Conservation (phyloP, 164 flowering plant genomes). For the Nymphaea colorata region DNA sequence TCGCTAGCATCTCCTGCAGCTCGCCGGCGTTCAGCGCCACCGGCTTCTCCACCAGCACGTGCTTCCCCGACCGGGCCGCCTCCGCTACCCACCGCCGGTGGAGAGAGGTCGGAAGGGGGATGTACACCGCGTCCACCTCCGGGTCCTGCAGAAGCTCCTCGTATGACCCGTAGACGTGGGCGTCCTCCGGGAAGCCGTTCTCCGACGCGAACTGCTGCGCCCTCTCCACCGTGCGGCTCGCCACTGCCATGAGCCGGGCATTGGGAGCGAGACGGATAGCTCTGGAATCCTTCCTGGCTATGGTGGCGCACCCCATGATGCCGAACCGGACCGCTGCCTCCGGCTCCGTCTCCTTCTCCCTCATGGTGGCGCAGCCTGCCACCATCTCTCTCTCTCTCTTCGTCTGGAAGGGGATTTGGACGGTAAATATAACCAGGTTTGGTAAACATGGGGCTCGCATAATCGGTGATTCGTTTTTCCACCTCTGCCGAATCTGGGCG, state of each 20-base stretch:
- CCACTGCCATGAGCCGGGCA: slow-evolving; percentile 37
- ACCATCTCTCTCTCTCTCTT: too few species aligned
- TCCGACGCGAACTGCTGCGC: slow-evolving; percentile 33
- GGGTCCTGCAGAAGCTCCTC: slow-evolving; percentile 53
- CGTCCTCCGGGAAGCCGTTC: slow-evolving; percentile 35
- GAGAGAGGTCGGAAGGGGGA: slow-evolving; percentile 51
- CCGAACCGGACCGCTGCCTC: slow-evolving; percentile 28
- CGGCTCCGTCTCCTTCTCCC: slow-evolving; percentile 11
- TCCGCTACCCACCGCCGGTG: slow-evolving; percentile 45
- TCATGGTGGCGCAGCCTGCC: not conserved
- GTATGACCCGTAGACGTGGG: slow-evolving; percentile 47
- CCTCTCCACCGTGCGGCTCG: slow-evolving; percentile 52
- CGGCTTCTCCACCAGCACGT: slow-evolving; percentile 62
- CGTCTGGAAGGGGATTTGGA: too few species aligned
- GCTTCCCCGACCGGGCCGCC: slow-evolving; percentile 56
- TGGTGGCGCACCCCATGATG: slow-evolving; percentile 49
- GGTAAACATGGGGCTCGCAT: too few species aligned
- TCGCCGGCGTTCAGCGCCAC: slow-evolving; percentile 40
- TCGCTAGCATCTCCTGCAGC: slow-evolving; percentile 38
- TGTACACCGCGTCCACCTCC: slow-evolving; percentile 50
- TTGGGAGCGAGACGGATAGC: slow-evolving; percentile 46
- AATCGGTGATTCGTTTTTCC: too few species aligned
- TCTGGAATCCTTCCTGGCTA: slow-evolving; percentile 45
- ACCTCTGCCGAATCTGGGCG: too few species aligned
- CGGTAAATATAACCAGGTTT: too few species aligned